Evolutionary conservation across 2,329 filamentous ascomycete genomes (phyloP).

Genomic region (Aureobasidium sp.): DNA sequence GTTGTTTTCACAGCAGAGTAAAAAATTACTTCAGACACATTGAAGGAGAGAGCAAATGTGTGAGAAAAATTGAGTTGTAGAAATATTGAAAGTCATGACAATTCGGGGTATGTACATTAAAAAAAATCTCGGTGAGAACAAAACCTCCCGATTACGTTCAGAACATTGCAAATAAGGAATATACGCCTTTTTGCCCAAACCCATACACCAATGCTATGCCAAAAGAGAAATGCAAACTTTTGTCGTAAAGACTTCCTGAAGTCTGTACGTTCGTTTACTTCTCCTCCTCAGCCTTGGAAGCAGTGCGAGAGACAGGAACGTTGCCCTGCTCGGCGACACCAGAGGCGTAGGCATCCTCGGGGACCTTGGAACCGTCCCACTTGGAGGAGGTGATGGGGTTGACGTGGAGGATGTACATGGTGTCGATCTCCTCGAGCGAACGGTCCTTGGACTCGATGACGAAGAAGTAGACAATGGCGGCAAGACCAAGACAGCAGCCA

Average conservation of each 20-base stretch:
- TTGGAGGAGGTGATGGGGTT: conserved; percentile 24
- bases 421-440: conserved; percentile 26
- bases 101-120: conserved; percentile 6
- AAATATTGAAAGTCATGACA: conserved; percentile 5
- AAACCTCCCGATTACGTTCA: conserved; percentile 8
- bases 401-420: conserved; percentile 19
- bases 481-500: conserved; percentile 28
- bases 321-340: conserved; percentile 8
- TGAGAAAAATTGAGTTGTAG: background rate
- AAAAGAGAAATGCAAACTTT: background rate
- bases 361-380: conserved; percentile 26
- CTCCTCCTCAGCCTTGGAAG: conserved; percentile 11
- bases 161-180: conserved; percentile 2
- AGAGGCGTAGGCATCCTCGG: conserved; percentile 19
- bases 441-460: conserved; percentile 31
- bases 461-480: conserved; percentile 33
- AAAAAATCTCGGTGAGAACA: background rate
- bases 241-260: conserved; percentile 10
- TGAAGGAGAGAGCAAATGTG: background rate
- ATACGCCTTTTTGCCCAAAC: background rate
- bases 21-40: background rate
- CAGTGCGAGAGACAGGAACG: background rate
- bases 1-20: too few species aligned
- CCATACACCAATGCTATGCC: conserved; percentile 10
- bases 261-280: conserved; percentile 2